Evolutionary conservation across 768 basidiomycete genomes (phyloP), one percentile per base, ranked within the genome.

Genomic region (Clitopilus hobsonii): DNA sequence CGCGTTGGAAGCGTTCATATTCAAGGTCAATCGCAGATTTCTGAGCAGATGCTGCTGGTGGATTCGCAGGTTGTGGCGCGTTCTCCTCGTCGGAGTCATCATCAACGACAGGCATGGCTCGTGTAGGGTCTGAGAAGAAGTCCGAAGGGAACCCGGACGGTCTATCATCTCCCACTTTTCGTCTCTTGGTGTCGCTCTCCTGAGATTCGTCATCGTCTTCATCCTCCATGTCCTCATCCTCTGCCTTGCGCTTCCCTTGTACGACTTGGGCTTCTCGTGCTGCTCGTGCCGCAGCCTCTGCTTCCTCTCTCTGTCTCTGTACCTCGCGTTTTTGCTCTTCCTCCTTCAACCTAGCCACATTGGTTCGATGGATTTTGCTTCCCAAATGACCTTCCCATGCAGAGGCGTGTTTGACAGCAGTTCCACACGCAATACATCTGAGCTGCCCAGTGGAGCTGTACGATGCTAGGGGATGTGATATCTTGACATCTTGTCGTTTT

Each of bases 371-470:
- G 1, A 69, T 69, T 71, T 93, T 93, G 71, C 87, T 90, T 11
- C 86, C 90, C 18, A 94, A 67, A 69, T 94, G 91, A 20, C 91
- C 89, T 56, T 91, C 84, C 91, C 91, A 94, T n/a, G 88, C 87
- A 23, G 87, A 82, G 2, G 88, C 79, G 62, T 91, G 83, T 62
- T 91, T 93, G 54, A 94, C 76, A 18, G 69, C 55, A 10, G 73
- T 78, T 1, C 76, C 76, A 63, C 91, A 94, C 23, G 83, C 79
- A 3, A 74, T 63, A 61, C 91, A 94, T 55, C 83, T 81, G 25
- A 94, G 74, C 63, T 88, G 85, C 47, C 89, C 88, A 24, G 71
- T 71, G 3, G 80, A 61, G 23, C 71, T 82, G 65, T 94, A 93
- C 3, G 84, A 69, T 5, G 91, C 91, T 38, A 85, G 74, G 1